Evolutionary conservation across 2,329 filamentous ascomycete genomes (phyloP).

Genomic region (Botryotinia narcissicola): DNA sequence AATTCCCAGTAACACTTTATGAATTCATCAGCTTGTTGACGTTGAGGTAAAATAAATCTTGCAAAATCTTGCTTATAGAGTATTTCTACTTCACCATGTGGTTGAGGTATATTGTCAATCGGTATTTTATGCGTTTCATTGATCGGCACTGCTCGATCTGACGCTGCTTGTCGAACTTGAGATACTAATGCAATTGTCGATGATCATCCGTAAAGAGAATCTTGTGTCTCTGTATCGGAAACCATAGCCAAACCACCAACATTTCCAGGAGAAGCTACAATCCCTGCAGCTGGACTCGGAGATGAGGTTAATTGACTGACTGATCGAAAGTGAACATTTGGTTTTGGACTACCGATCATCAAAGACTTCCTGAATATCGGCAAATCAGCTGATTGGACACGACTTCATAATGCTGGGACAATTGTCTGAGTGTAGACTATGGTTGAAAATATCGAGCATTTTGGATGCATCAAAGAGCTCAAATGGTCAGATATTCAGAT

Average conservation of each 20-base stretch:
- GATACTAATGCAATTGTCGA: conserved; percentile 16
- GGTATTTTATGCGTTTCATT: neutral
- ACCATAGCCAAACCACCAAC: conserved; percentile 19
- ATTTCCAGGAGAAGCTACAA: neutral
- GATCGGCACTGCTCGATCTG: conserved; percentile 1
- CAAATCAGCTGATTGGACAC: conserved; percentile 1
- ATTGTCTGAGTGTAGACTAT: neutral
- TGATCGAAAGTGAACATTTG: neutral
- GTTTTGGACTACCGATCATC: neutral
- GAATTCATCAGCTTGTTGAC: conserved; percentile 27
- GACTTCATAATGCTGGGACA: neutral
- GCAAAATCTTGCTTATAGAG: conserved; percentile 18
- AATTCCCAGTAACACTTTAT: conserved; percentile 28
- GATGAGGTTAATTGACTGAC: neutral
- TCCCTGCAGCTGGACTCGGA: too few species aligned
- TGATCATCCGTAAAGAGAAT: conserved; percentile 15
- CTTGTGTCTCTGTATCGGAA: neutral
- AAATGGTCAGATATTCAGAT: neutral
- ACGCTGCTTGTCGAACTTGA: conserved; percentile 15
- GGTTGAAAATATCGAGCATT: neutral
- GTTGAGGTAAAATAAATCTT: conserved; percentile 25
- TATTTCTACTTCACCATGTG: conserved; percentile 7
- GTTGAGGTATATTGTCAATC: neutral
- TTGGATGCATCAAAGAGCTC: too few species aligned
- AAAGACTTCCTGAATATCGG: neutral